These are phyloP conservation scores for Cryphonectria naterciae DNA, from an alignment of 2,329 filamentous ascomycete species.

Conservation along the genomic window DNA sequence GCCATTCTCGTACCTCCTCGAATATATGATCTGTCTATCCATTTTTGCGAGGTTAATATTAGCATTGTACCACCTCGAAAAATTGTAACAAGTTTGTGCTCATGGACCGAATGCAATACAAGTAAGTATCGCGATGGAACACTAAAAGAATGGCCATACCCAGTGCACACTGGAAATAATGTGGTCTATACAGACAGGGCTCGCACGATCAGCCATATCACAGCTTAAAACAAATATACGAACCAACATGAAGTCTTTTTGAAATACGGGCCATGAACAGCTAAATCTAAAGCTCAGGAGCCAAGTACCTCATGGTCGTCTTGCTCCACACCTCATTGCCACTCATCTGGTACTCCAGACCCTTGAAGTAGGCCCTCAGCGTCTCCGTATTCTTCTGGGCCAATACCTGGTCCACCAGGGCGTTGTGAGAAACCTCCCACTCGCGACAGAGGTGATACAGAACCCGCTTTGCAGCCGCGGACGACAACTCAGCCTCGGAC, in stretches of 20 bases:
- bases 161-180: too few species aligned
- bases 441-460: conserved; percentile 28
- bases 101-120: too few species aligned
- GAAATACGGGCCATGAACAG: neutral
- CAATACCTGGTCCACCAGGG: conserved; percentile 25
- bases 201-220: too few species aligned
- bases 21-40: too few species aligned
- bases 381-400: neutral
- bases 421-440: conserved; percentile 30
- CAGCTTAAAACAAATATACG: too few species aligned
- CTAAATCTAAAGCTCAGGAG: neutral
- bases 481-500: conserved; percentile 32
- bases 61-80: too few species aligned
- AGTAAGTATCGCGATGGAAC: too few species aligned
- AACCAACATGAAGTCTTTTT: neutral
- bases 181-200: too few species aligned
- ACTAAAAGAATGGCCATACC: too few species aligned
- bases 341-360: conserved; percentile 39
- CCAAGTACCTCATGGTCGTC: conserved; percentile 38
- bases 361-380: conserved; percentile 37
- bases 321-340: conserved; percentile 36
- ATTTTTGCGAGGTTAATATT: too few species aligned
- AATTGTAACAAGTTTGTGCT: too few species aligned
- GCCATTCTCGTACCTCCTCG: too few species aligned
- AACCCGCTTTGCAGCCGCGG: conserved; percentile 28